Percentiles rank a stretch among this genome's conserved stretches.
Evolutionary conservation across 306 rosid genomes (phyloP).

Genomic region (Cicer chorassanicum): DNA sequence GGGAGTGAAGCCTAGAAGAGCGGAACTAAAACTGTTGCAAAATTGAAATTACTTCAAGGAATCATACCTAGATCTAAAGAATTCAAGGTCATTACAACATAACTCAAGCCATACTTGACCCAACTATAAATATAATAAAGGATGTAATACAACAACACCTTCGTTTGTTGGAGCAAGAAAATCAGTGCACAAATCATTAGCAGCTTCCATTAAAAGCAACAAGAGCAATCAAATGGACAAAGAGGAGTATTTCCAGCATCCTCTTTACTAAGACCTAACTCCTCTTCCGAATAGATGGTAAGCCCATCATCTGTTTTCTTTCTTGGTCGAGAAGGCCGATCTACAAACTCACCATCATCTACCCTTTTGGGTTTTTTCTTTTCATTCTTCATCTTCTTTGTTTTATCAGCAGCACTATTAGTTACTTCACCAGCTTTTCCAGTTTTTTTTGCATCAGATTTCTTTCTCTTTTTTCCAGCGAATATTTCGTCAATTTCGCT

Average conservation of each 20-base stretch:
- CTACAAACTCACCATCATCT: conserved; percentile 48
- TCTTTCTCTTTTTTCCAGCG: conserved; percentile 68
- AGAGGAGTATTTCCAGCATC: conserved; percentile 79
- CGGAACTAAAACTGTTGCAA: neutral
- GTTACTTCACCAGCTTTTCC: conserved; percentile 39
- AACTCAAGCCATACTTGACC: conserved; percentile 19
- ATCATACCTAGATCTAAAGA: conserved; percentile 27
- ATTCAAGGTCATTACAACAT: conserved; percentile 22
- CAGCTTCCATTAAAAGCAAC: conserved; percentile 66
- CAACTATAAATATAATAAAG: conserved; percentile 12
- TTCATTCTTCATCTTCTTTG: conserved; percentile 49
- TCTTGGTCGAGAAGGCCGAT: conserved; percentile 49
- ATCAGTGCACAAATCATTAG: neutral
- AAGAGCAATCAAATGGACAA: conserved; percentile 88
- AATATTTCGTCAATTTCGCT: conserved; percentile 83
- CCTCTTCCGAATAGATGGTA: conserved; percentile 69
- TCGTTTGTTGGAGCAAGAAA: neutral
- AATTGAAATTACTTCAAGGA: conserved; percentile 16
- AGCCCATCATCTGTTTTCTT: conserved; percentile 69
- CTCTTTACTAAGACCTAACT: conserved; percentile 58
- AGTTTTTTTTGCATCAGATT: conserved; percentile 30
- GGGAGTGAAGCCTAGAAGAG: neutral
- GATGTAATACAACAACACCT: conserved; percentile 20
- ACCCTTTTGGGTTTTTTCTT: conserved; percentile 42
- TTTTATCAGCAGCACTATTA: conserved; percentile 44